Evolutionary conservation across 129 eudicot genomes (phyloP).

Genomic region (Helichrysum umbraculigerum): DNA sequence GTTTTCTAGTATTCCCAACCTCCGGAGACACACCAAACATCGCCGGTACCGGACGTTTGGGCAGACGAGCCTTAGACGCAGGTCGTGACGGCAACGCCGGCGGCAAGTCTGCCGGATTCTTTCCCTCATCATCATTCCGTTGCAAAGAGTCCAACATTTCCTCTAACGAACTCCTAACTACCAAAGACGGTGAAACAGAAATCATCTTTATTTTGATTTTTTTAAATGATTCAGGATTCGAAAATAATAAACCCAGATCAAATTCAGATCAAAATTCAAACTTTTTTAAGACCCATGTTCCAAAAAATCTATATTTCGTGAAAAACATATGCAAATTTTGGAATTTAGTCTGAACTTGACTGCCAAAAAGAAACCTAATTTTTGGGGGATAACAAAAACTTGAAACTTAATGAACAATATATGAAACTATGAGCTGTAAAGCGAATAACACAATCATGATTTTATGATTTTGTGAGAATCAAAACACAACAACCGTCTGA

Average conservation of each 20-base stretch:
- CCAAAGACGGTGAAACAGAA: conserved; percentile 45
- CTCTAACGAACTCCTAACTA: conserved; percentile 84
- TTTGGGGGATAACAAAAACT: conserved; percentile 4
- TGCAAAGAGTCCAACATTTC: conserved; percentile 81
- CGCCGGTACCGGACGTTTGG: conserved; percentile 51
- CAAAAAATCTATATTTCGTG: conserved; percentile 10
- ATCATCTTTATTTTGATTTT: conserved; percentile 30
- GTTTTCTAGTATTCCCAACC: conserved; percentile 1
- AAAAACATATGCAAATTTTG: conserved; percentile 3
- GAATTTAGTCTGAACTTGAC: conserved; percentile 14
- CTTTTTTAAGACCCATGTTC: not conserved
- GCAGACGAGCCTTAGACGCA: conserved; percentile 63
- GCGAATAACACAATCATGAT: conserved; percentile 8
- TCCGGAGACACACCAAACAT: conserved; percentile 33
- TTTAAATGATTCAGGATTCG: conserved; percentile 12
- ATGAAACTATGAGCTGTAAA: conserved; percentile 25
- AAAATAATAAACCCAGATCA: conserved; percentile 51
- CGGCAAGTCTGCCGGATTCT: conserved; percentile 70
- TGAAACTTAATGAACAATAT: not conserved
- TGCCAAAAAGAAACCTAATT: not conserved
- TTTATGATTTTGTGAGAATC: not conserved
- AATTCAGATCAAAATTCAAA: conserved; percentile 20
- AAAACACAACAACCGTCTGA: conserved; percentile 14
- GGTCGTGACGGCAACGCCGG: conserved; percentile 87
- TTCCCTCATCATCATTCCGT: conserved; percentile 54